Percentiles rank a stretch among this genome's conserved stretches.
Conservation (phyloP, 1,284 basidiomycete species). For the Irpex rosettiformis region DNA sequence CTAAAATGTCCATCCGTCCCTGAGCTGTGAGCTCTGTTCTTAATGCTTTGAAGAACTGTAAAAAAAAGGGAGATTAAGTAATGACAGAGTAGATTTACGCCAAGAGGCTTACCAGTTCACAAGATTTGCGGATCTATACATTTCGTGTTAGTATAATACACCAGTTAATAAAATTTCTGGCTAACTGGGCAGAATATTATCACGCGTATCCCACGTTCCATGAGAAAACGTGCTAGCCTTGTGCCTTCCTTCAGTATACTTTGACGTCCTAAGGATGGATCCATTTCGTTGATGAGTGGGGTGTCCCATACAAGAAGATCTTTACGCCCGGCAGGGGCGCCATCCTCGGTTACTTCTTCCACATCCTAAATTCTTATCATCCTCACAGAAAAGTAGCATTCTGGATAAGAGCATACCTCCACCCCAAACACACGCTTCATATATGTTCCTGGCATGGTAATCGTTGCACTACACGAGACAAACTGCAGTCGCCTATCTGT, state of each 20-base stretch:
- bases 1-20: slow-evolving; percentile 73
- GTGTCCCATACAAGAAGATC: slow-evolving; percentile 81
- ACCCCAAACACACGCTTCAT: slow-evolving; percentile 78
- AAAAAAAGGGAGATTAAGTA: slow-evolving; percentile 1
- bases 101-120: slow-evolving; percentile 62
- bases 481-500: slow-evolving; percentile 58
- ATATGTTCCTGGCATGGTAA: slow-evolving; percentile 74
- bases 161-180: neutral
- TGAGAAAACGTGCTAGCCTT: slow-evolving; percentile 74
- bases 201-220: slow-evolving; percentile 77
- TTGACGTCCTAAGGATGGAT: slow-evolving; percentile 54
- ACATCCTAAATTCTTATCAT: slow-evolving; percentile 40
- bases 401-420: slow-evolving; percentile 30
- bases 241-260: slow-evolving; percentile 74
- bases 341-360: slow-evolving; percentile 75
- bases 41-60: slow-evolving; percentile 77
- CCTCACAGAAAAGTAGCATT: neutral
- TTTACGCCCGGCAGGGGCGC: slow-evolving; percentile 80
- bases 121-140: slow-evolving; percentile 68
- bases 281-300: slow-evolving; percentile 56
- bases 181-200: slow-evolving; percentile 87
- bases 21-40: slow-evolving; percentile 72
- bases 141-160: neutral
- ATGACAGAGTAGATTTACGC: too few relatives aligned
- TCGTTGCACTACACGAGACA: slow-evolving; percentile 89